Conservation (phyloP, 2,329 filamentous ascomycete species). For the Whalleya microplaca region DNA sequence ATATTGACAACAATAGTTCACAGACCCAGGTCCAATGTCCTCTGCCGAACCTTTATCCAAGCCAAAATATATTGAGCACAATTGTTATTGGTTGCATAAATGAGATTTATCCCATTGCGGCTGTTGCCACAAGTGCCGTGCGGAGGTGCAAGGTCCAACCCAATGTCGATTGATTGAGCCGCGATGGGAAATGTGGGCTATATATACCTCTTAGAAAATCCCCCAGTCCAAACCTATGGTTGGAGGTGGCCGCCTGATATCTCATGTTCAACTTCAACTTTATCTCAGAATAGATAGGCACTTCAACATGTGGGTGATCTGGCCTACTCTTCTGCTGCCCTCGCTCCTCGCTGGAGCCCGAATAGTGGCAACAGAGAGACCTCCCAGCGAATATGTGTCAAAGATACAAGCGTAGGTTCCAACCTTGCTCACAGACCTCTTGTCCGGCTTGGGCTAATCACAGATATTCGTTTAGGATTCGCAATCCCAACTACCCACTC, state of each 20-base stretch:
- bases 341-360: conserved; percentile 31
- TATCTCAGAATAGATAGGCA: conserved; percentile 16
- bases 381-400: conserved; percentile 18
- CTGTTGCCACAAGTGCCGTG: conserved; percentile 33
- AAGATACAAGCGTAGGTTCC: conserved; percentile 30
- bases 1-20: too few relatives aligned
- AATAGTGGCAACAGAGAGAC: conserved; percentile 16
- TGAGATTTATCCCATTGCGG: conserved; percentile 29
- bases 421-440: background rate
- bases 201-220: conserved; percentile 28
- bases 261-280: conserved; percentile 13
- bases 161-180: conserved; percentile 32
- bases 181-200: conserved; percentile 25
- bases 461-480: conserved; percentile 17
- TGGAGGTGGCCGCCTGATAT: conserved; percentile 4
- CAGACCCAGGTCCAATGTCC: background rate
- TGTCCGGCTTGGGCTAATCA: conserved; percentile 8
- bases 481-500: conserved; percentile 35
- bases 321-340: conserved; percentile 28
- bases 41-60: conserved; percentile 23
- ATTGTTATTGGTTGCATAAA: conserved; percentile 29
- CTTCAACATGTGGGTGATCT: conserved; percentile 28
- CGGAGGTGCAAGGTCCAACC: conserved; percentile 26
- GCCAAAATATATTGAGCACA: conserved; percentile 24
- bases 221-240: conserved; percentile 2